Evolutionary conservation across 768 basidiomycete genomes (phyloP).

Genomic region (Calocybe gangraenosa): DNA sequence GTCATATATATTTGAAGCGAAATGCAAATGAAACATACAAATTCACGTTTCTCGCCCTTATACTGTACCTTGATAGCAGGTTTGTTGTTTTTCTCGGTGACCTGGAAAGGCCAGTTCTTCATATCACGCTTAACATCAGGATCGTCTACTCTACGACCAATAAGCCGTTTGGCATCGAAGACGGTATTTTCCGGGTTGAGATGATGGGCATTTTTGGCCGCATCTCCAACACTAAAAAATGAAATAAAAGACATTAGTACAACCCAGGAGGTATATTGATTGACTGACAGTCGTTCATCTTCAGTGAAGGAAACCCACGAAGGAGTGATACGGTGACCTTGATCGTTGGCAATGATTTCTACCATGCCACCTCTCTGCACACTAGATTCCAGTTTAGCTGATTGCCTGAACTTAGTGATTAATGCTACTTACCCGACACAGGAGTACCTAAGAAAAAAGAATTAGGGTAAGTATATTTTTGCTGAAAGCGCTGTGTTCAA

Average conservation of each 20-base stretch:
- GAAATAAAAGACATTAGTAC: slow-evolving; percentile 16
- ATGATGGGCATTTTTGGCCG: slow-evolving; percentile 94
- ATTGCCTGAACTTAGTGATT: neutral
- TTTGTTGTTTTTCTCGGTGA: slow-evolving; percentile 76
- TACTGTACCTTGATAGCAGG: slow-evolving; percentile 75
- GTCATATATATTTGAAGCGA: neutral
- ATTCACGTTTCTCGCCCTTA: slow-evolving; percentile 76
- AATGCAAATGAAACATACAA: slow-evolving; percentile 49
- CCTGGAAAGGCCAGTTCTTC: slow-evolving; percentile 90
- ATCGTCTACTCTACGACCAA: slow-evolving; percentile 83
- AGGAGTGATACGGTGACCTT: slow-evolving; percentile 85
- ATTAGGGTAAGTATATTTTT: slow-evolving; percentile 4
- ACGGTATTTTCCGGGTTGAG: slow-evolving; percentile 91
- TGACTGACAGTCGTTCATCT: slow-evolving; percentile 65
- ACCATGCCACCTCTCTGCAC: slow-evolving; percentile 83
- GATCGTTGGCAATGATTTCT: slow-evolving; percentile 88
- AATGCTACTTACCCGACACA: slow-evolving; percentile 78
- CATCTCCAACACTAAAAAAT: slow-evolving; percentile 72
- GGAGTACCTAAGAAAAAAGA: slow-evolving; percentile 62
- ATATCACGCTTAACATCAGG: slow-evolving; percentile 75
- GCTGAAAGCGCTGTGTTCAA: slow-evolving; percentile 10
- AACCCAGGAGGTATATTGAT: neutral
- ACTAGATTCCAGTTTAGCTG: slow-evolving; percentile 31
- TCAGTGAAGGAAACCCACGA: slow-evolving; percentile 83
- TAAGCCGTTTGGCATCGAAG: slow-evolving; percentile 95